Evolutionary conservation across 1,284 basidiomycete genomes (phyloP).

Genomic region (Hymenochaete sp.): DNA sequence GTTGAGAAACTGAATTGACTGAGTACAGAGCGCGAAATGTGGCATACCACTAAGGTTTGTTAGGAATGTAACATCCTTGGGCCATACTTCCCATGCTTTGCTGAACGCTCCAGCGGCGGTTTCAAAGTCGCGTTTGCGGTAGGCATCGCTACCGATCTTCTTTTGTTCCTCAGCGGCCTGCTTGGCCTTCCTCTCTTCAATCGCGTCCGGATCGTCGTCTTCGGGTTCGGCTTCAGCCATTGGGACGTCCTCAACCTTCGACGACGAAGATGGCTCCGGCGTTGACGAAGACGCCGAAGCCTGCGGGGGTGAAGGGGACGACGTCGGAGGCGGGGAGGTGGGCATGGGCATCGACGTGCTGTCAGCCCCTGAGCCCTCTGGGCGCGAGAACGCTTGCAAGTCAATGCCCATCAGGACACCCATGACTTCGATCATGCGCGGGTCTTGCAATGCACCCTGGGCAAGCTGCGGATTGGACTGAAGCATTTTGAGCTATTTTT

Average conservation of each 20-base stretch:
- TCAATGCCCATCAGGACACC: slow-evolving; percentile 94
- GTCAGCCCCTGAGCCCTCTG: slow-evolving; percentile 73
- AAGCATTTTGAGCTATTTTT: slow-evolving; percentile 48
- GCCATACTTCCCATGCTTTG: slow-evolving; percentile 89
- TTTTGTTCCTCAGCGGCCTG: slow-evolving; percentile 72
- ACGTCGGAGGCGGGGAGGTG: slow-evolving; percentile 26
- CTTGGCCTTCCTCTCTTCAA: slow-evolving; percentile 60
- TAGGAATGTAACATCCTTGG: slow-evolving; percentile 90
- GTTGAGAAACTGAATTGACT: slow-evolving; percentile 4
- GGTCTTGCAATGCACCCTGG: slow-evolving; percentile 60
- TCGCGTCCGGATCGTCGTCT: slow-evolving; percentile 38
- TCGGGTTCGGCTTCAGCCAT: slow-evolving; percentile 57
- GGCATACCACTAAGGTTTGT: slow-evolving; percentile 77
- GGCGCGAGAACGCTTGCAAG: slow-evolving; percentile 79
- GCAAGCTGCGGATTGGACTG: slow-evolving; percentile 59
- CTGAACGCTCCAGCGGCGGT: slow-evolving; percentile 66
- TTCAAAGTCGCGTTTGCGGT: slow-evolving; percentile 79
- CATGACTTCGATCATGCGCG: slow-evolving; percentile 90
- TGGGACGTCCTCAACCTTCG: slow-evolving; percentile 33
- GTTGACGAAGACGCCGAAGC: slow-evolving; percentile 35
- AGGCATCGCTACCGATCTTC: slow-evolving; percentile 70
- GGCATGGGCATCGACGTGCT: too few relatives aligned
- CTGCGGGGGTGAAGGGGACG: slow-evolving; percentile 34
- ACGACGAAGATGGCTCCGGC: slow-evolving; percentile 32
- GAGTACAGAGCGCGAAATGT: slow-evolving; percentile 2